A percentile compares a stretch with the other conserved stretches of the same genome.
phyloP scores from a whole-genome alignment of 495 filamentous ascomycete genomes.

The Penicillium silybi region DNA sequence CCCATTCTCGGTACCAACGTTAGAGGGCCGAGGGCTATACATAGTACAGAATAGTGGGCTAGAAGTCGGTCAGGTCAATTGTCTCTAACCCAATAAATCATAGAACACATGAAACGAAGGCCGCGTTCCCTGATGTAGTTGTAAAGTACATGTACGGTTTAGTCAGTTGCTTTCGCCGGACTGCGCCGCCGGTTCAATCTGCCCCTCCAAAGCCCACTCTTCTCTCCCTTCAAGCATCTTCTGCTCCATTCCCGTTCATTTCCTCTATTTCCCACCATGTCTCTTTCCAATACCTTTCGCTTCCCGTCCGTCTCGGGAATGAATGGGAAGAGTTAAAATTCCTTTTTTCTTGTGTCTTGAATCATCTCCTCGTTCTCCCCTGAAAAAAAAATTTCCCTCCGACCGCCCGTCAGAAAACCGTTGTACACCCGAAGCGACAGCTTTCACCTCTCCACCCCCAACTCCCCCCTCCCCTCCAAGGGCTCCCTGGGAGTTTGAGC shows the following conservation, averaged over 20 bases:
- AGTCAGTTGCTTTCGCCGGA: slow-evolving; percentile 17
- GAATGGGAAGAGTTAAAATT: slow-evolving; percentile 45
- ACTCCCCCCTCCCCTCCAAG: slow-evolving; percentile 1
- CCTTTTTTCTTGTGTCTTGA: slow-evolving; percentile 8
- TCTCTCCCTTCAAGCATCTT: neutral
- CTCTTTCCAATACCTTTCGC: slow-evolving; percentile 27
- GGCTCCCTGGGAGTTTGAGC: slow-evolving; percentile 18
- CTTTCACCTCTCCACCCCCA: slow-evolving; percentile 7
- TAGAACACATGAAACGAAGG: too few relatives aligned
- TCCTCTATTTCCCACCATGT: slow-evolving; percentile 33
- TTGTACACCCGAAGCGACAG: slow-evolving; percentile 3
- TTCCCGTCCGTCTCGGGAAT: slow-evolving; percentile 42
- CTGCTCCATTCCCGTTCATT: slow-evolving; percentile 19
- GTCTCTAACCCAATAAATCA: too few relatives aligned
- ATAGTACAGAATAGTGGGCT: neutral
- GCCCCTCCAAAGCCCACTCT: slow-evolving; percentile 30
- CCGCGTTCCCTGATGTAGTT: too few relatives aligned
- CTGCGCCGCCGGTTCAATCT: slow-evolving; percentile 19
- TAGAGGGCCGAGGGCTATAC: slow-evolving; percentile 10
- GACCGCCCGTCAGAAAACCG: slow-evolving; percentile 19
- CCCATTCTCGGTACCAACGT: slow-evolving; percentile 14
- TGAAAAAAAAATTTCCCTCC: slow-evolving; percentile 32
- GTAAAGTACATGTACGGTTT: slow-evolving; percentile 10
- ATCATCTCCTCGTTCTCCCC: slow-evolving; percentile 9
- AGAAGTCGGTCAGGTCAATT: neutral